Evolutionary conservation across 2,329 filamentous ascomycete species (phyloP).

Genomic region (Ophiocordyceps unilateralis): DNA sequence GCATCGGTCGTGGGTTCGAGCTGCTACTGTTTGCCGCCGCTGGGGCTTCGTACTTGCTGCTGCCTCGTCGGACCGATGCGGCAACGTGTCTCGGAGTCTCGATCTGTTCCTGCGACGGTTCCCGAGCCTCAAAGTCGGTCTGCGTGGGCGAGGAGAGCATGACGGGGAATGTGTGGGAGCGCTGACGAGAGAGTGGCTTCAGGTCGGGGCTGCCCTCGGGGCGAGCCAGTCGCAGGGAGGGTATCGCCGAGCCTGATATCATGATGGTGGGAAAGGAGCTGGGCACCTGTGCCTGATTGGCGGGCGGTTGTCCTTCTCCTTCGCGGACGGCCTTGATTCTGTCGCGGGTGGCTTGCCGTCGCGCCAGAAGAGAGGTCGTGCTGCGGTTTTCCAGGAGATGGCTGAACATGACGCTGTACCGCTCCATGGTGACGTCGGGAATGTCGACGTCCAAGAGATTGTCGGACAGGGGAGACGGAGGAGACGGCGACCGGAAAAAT

Average conservation of each 20-base stretch:
- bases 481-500: not conserved
- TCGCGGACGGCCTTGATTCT: constrained; percentile 28
- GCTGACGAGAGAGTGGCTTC: constrained; percentile 21
- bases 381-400: constrained; percentile 40
- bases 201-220: not conserved
- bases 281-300: constrained; percentile 18
- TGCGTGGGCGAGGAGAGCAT: constrained; percentile 25
- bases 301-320: constrained; percentile 13
- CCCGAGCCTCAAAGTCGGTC: constrained; percentile 13
- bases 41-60: not conserved
- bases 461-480: constrained; percentile 3
- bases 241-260: constrained; percentile 16
- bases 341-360: constrained; percentile 41
- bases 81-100: constrained; percentile 1
- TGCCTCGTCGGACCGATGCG: not conserved
- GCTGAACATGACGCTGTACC: constrained; percentile 90
- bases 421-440: constrained; percentile 62
- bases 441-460: constrained; percentile 58
- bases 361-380: constrained; percentile 26
- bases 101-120: not conserved
- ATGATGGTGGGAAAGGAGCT: constrained; percentile 4
- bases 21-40: not conserved
- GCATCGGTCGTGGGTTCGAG: constrained; percentile 2
- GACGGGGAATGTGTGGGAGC: constrained; percentile 39
- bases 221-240: constrained; percentile 19